Conservation (phyloP, 2,329 filamentous ascomycete species). For the Aaosphaeria arxii region DNA sequence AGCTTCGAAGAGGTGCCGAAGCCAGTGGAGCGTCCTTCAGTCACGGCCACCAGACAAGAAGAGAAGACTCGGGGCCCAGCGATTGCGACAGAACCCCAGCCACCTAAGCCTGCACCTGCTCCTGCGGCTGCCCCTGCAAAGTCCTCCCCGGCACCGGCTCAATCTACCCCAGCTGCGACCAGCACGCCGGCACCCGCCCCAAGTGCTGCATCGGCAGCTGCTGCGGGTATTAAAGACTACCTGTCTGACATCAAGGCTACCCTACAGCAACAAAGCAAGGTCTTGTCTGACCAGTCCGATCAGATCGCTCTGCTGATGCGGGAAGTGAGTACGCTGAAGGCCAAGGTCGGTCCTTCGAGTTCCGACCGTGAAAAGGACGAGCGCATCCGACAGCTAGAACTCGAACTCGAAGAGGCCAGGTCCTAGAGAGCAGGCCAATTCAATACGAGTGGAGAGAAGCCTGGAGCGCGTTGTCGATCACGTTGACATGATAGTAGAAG, state of each 20-base stretch:
- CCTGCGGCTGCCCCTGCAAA: conserved; percentile 35
- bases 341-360: conserved; percentile 57
- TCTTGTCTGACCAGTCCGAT: conserved; percentile 73
- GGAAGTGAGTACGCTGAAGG: conserved; percentile 62
- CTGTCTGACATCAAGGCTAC: conserved; percentile 75
- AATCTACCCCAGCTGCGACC: background rate
- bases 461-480: background rate
- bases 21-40: conserved; percentile 61
- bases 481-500: background rate
- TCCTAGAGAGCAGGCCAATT: conserved; percentile 14
- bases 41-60: conserved; percentile 35
- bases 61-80: conserved; percentile 36
- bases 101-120: conserved; percentile 42
- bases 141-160: conserved; percentile 34
- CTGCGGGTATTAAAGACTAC: conserved; percentile 60
- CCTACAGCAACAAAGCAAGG: conserved; percentile 60
- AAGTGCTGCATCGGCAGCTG: conserved; percentile 43
- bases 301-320: conserved; percentile 73
- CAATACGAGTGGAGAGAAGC: no score
- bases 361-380: conserved; percentile 39
- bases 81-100: conserved; percentile 29
- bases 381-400: conserved; percentile 39
- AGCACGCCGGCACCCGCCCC: conserved; percentile 35
- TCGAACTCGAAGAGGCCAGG: conserved; percentile 40
- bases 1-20: conserved; percentile 86